phyloP scores from a whole-genome alignment of 192 early-diverging fungal species.

The Phlyctochytrium bullatum region DNA sequence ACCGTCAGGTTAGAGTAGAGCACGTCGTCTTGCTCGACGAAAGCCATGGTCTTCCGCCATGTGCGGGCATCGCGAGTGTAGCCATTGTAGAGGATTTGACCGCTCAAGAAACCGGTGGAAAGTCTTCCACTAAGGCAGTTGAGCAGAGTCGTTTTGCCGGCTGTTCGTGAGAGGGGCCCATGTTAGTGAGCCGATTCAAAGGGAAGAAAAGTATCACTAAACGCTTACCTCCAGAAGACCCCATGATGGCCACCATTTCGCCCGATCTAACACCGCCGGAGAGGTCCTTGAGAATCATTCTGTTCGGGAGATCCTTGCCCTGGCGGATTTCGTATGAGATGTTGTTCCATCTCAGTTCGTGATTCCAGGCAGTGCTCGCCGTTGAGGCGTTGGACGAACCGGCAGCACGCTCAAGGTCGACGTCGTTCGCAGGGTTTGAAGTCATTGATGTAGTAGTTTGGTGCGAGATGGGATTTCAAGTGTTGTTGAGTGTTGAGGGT shows the following conservation, averaged over 20 bases:
- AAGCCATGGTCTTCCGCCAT: conserved; percentile 30
- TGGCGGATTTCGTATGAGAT: not conserved
- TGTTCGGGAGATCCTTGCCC: not conserved
- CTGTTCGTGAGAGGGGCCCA: conserved; percentile 1
- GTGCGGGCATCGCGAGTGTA: conserved; percentile 34
- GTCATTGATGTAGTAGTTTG: too few relatives aligned
- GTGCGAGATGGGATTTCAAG: too few relatives aligned
- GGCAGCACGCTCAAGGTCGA: too few relatives aligned
- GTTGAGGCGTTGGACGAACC: too few relatives aligned
- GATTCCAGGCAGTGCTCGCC: too few relatives aligned
- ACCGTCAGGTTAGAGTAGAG: conserved; percentile 47
- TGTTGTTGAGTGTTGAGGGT: too few relatives aligned
- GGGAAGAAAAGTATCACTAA: not conserved
- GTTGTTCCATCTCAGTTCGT: not conserved
- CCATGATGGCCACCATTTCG: conserved; percentile 45
- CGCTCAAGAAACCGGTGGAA: conserved; percentile 28
- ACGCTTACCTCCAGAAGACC: conserved; percentile 29
- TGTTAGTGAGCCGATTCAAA: not conserved
- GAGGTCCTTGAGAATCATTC: not conserved
- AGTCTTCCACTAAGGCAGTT: conserved; percentile 32
- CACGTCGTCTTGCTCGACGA: conserved; percentile 42
- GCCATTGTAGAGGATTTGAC: conserved; percentile 75
- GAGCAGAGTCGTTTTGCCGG: conserved; percentile 44
- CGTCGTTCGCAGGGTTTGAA: too few relatives aligned
- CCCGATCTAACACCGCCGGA: conserved; percentile 26